Evolutionary conservation across 2,329 filamentous ascomycete genomes (phyloP), one percentile per base, ranked within the genome.

Genomic region (Ceratocystis cacaofunesta): DNA sequence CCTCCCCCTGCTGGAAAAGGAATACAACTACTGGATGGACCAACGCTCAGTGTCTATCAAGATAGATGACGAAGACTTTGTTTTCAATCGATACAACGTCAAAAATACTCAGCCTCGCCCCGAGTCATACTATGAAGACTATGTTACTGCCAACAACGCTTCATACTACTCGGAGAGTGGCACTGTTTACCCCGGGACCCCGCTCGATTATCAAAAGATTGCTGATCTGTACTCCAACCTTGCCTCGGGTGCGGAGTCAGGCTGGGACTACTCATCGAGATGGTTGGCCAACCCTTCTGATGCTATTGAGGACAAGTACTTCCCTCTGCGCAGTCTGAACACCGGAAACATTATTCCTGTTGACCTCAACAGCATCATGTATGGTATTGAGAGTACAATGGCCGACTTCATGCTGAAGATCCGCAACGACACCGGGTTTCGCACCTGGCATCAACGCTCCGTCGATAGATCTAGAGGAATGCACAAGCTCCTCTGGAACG

Each of bases 281-380:
- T 87, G 81, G 81, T 74, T 87, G 48, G 74, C 75, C 8, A 79
- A 78, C 25, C 84, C 84, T 0, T 72, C 74, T 3, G 84, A 87
- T 70, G 83, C 85, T 5, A 79, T 79, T 43, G 73, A 76, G 30
- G 82, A 86, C 69, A 77, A 80, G 22, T 86, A 83, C 72, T 88
- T 88, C 74, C 85, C 85, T 0, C 77, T 88, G 7, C 80, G 85
- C 41, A 85, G 80, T 15, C 78, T 87, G 55, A 86, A 87, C 72
- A 80, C 80, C 5, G 75, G 76, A 66, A 78, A 82, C 58, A 78
- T 82, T 10, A 75, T 88, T 1, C 83, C 84, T 1, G 83, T 88
- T 1, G 85, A 87, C 65, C 78, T 88, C 68, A 88, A 88, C 73
- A 82, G 84, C 1, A 87, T 88, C 57, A 74, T 88, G 7, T 88